Conservation (phyloP, 2,329 filamentous ascomycete genomes). For the Leptographium wingfieldii region DNA sequence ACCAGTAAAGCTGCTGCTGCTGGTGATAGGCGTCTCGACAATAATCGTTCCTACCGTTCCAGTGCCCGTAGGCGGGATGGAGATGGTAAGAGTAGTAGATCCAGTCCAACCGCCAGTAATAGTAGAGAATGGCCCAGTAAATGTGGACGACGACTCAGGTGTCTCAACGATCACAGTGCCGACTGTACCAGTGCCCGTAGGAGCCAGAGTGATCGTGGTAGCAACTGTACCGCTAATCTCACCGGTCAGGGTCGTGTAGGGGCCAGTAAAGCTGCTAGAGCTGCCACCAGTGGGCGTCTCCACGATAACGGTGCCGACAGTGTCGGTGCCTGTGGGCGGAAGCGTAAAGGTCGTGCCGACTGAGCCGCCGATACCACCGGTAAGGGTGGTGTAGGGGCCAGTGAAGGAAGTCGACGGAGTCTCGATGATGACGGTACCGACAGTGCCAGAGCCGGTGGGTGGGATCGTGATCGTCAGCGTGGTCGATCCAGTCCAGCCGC, state of each 20-base stretch:
- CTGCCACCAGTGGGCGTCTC: slow-evolving; percentile 6
- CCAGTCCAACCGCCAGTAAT: slow-evolving; percentile 7
- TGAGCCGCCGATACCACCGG: slow-evolving; percentile 1
- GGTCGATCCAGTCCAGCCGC: slow-evolving; percentile 1
- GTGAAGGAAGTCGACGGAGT: background rate
- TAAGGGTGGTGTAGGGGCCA: slow-evolving; percentile 8
- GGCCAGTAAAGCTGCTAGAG: background rate
- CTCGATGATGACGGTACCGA: slow-evolving; percentile 11
- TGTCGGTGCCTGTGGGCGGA: slow-evolving; percentile 2
- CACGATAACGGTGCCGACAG: slow-evolving; percentile 13
- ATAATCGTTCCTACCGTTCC: slow-evolving; percentile 9
- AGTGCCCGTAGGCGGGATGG: slow-evolving; percentile 5
- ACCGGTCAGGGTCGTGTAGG: slow-evolving; percentile 12
- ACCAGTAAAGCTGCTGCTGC: slow-evolving; percentile 7
- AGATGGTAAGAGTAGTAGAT: slow-evolving; percentile 2
- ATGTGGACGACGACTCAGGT: background rate
- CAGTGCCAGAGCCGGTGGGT: slow-evolving; percentile 38
- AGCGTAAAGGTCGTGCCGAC: slow-evolving; percentile 4
- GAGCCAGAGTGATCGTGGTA: slow-evolving; percentile 9
- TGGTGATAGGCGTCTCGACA: background rate
- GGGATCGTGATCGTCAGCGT: slow-evolving; percentile 1
- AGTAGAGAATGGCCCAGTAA: slow-evolving; percentile 8
- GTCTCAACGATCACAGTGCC: slow-evolving; percentile 10
- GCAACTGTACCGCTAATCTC: slow-evolving; percentile 7
- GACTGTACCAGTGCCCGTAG: slow-evolving; percentile 1